phyloP scores from a whole-genome alignment of 1,139 yeast genomes.

The Sugiyamaella paludigena region DNA sequence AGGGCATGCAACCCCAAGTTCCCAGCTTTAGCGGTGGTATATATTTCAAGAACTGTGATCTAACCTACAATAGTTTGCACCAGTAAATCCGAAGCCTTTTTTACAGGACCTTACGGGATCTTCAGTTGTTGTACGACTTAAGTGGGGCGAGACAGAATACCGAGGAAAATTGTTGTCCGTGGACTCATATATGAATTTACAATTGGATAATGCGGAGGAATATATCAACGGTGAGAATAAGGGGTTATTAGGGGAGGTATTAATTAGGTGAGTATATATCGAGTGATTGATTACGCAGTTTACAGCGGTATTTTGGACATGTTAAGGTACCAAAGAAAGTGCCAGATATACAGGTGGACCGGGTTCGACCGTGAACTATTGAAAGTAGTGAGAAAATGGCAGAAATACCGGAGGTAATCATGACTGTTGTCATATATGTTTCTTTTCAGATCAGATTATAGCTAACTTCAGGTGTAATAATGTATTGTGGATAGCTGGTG shows the following conservation, averaged over 20 bases:
- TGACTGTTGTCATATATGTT: too few relatives aligned
- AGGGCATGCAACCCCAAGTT: too few relatives aligned
- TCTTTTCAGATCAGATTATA: neutral
- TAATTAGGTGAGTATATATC: conserved; percentile 55
- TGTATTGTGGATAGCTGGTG: conserved; percentile 43
- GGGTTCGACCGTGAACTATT: too few relatives aligned
- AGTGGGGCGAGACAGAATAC: conserved; percentile 93
- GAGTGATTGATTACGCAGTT: neutral
- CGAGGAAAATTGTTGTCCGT: conserved; percentile 75
- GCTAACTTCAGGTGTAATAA: conserved; percentile 40
- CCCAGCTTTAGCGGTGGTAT: too few relatives aligned
- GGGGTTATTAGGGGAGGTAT: conserved; percentile 73
- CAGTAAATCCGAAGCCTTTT: conserved; percentile 89
- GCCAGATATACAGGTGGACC: too few relatives aligned
- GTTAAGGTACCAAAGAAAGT: neutral
- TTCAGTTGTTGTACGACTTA: conserved; percentile 76
- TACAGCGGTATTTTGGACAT: neutral
- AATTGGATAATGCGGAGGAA: conserved; percentile 70
- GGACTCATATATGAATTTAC: conserved; percentile 91
- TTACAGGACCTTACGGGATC: conserved; percentile 69
- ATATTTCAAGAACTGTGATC: too few relatives aligned
- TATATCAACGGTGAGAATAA: conserved; percentile 50
- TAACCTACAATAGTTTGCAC: conserved; percentile 50
- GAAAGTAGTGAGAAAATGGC: too few relatives aligned
- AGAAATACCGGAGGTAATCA: too few relatives aligned